Base-by-base conservation (phyloP, 1,284 basidiomycete species). In the Schizophyllum commune region DNA sequence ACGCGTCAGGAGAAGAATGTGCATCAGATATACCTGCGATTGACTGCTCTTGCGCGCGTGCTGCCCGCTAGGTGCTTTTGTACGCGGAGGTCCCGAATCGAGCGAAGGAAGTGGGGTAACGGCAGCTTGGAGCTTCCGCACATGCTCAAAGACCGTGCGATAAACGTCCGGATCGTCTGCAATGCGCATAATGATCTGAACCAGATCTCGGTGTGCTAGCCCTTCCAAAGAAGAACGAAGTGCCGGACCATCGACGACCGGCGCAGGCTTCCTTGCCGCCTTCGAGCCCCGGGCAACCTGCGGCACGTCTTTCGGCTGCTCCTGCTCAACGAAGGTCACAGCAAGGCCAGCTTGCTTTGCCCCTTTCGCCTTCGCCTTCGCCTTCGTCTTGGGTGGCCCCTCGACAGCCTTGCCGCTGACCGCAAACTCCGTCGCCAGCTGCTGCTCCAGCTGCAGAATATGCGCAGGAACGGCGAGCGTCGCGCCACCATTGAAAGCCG, bases 371-470 rank as follows among this genome's bases (percentile, higher is more conserved):
- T 27, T 27, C 27, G 27, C 27, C 27, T 27, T 27, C 27, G 27
- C 27, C 27, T 27, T 27, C 27, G 27, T 27, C 27, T 3, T 27
- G 27, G 27, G 27, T 27, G 27, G 27, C 27, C 27, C 27, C 27
- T 2, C 27, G 27, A 2, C 27, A 27, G 3, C 27, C 27, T 27
- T 27, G 27, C 27, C 27, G 27, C 27, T 5, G 5, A 27, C 27
- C 5, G 11, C 51, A 47, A 62, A 68, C 55, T 64, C 62, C 33
- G 59, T 52, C 33, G 47, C 22, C 32, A 69, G 63, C 13, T 59
- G 58, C 51, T 64, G 33, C 60, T 67, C 65, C 19, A 69, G 62
- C 33, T 59, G 19, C 22, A 66, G 52, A 32, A 68, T 64, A 17
- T 58, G 52, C 19, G 62, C 57, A 4, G 68, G 68, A n/a, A 67